Evolutionary conservation across 1,139 yeast genomes (phyloP).

Genomic region (Hemisphaericaspora lyxosophila): DNA sequence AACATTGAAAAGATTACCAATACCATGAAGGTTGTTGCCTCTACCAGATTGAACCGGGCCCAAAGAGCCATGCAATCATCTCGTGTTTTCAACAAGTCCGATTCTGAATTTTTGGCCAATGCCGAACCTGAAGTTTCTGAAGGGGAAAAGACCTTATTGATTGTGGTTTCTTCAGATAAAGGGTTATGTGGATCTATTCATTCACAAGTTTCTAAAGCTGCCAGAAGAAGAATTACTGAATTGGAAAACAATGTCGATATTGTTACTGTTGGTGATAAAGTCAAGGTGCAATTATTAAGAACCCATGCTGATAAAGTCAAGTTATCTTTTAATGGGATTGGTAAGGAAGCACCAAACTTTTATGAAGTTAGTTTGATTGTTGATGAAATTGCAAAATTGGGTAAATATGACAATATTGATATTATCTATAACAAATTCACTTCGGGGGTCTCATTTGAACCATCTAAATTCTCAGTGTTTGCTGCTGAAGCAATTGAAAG

Average conservation of each 20-base stretch:
- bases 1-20: conserved; percentile 99
- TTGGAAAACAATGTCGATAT: conserved; percentile 72
- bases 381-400: conserved; percentile 72
- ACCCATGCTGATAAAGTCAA: conserved; percentile 68
- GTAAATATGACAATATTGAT: conserved; percentile 74
- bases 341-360: conserved; percentile 96
- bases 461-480: conserved; percentile 67
- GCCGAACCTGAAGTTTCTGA: conserved; percentile 70
- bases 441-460: conserved; percentile 88
- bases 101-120: conserved; percentile 72
- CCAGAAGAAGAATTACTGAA: conserved; percentile 63
- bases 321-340: conserved; percentile 83
- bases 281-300: conserved; percentile 85
- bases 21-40: conserved; percentile 99
- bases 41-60: conserved; percentile 94
- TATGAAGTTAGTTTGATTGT: conserved; percentile 85
- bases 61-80: conserved; percentile 93
- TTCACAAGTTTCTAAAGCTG: conserved; percentile 87
- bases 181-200: conserved; percentile 99
- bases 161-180: conserved; percentile 94
- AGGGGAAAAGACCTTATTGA: conserved; percentile 58
- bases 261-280: conserved; percentile 92
- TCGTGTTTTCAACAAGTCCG: conserved; percentile 80
- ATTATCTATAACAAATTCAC: conserved; percentile 85
- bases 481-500: conserved; percentile 71